A percentile compares a stretch with the other conserved stretches of the same genome.
Conservation (phyloP, 176 grass and related monocot genomes). For the Phoenix dactylifera region DNA sequence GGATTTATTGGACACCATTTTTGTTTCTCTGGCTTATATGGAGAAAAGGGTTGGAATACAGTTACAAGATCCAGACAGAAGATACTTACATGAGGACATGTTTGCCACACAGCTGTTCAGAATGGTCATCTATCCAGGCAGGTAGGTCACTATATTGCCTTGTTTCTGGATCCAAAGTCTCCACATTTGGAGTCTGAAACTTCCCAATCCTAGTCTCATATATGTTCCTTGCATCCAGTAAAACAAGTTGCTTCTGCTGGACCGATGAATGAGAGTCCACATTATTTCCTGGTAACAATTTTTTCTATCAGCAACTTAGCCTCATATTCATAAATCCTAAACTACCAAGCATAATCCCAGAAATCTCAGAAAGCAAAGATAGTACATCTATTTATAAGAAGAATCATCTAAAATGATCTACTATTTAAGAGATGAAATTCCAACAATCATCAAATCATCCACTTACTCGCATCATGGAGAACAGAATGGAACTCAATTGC, state of each 20-base stretch:
- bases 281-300: slow-evolving; percentile 8
- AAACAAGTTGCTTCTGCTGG: slow-evolving; percentile 39
- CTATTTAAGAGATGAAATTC: too few relatives aligned
- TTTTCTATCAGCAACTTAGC: neutral
- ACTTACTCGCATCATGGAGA: slow-evolving; percentile 52
- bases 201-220: slow-evolving; percentile 91
- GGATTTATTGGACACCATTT: too few relatives aligned
- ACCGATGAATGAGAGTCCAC: slow-evolving; percentile 12
- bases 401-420: too few relatives aligned
- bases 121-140: slow-evolving; percentile 72
- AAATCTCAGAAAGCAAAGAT: too few relatives aligned
- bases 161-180: slow-evolving; percentile 67
- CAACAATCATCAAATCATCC: neutral
- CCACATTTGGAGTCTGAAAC: slow-evolving; percentile 62
- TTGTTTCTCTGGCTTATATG: too few relatives aligned
- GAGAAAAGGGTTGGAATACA: too few relatives aligned
- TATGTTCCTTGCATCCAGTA: slow-evolving; percentile 80
- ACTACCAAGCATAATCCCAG: too few relatives aligned
- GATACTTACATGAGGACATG: slow-evolving; percentile 63
- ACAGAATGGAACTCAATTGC: slow-evolving; percentile 64
- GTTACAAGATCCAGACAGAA: too few relatives aligned
- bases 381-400: too few relatives aligned
- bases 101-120: slow-evolving; percentile 61
- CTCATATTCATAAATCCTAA: too few relatives aligned
- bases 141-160: slow-evolving; percentile 87